phyloP scores from a whole-genome alignment of 1,284 basidiomycete species.

The Austropuccinia psidii region DNA sequence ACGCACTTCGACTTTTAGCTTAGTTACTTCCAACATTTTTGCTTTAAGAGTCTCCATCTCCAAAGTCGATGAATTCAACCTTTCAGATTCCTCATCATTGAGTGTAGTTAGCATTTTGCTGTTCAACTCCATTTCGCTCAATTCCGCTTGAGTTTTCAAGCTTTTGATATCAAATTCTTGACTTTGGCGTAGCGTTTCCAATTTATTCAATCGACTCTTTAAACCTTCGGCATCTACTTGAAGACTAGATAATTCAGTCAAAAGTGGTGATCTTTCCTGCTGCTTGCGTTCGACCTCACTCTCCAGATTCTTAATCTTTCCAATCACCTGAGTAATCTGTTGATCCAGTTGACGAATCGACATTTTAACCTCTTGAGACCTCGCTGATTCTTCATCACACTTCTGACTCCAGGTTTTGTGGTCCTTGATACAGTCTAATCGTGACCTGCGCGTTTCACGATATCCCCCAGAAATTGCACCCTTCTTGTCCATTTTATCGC shows the following conservation, averaged over 20 bases:
- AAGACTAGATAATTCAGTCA: slow-evolving; percentile 59
- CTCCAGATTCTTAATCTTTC: slow-evolving; percentile 64
- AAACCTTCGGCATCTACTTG: slow-evolving; percentile 65
- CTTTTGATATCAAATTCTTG: slow-evolving; percentile 56
- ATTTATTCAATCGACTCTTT: slow-evolving; percentile 57
- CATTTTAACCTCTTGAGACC: slow-evolving; percentile 65
- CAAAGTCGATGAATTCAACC: slow-evolving; percentile 64
- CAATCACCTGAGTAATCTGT: slow-evolving; percentile 68
- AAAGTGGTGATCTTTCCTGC: slow-evolving; percentile 61
- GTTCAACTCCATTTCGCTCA: slow-evolving; percentile 64
- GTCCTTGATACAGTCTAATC: slow-evolving; percentile 75
- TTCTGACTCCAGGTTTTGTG: slow-evolving; percentile 70
- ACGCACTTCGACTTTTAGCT: slow-evolving; percentile 64
- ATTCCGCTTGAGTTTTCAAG: slow-evolving; percentile 51
- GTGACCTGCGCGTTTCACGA: slow-evolving; percentile 80
- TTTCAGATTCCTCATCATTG: slow-evolving; percentile 62
- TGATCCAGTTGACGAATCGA: slow-evolving; percentile 70
- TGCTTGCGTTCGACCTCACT: slow-evolving; percentile 65
- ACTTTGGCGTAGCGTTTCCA: slow-evolving; percentile 64
- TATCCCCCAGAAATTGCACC: slow-evolving; percentile 93
- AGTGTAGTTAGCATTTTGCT: slow-evolving; percentile 69
- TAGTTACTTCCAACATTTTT: slow-evolving; percentile 61
- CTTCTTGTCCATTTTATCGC: slow-evolving; percentile 94
- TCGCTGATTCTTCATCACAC: slow-evolving; percentile 60
- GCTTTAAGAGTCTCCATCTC: slow-evolving; percentile 69